Percentiles rank a stretch among this genome's conserved stretches.
Evolutionary conservation across 2,329 filamentous ascomycete genomes (phyloP).

Genomic region (Colletotrichum liaoningense): DNA sequence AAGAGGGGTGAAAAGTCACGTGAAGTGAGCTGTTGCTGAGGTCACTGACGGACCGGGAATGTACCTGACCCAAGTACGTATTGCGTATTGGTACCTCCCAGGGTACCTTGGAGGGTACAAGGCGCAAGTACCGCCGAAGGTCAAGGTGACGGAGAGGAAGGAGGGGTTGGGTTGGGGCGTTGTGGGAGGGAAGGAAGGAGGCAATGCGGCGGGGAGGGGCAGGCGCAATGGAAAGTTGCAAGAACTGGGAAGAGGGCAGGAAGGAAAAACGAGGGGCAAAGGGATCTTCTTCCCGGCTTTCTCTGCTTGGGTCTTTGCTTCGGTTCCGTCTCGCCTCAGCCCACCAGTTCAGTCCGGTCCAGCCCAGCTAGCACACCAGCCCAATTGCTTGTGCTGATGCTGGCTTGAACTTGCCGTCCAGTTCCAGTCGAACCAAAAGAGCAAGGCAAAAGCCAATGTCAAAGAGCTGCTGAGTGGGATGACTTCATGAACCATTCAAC

Average conservation of each 20-base stretch:
- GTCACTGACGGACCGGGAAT: slow-evolving; percentile 21
- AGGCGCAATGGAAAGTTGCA: neutral
- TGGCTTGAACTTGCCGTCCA: neutral
- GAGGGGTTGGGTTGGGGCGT: neutral
- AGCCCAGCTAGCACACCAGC: neutral
- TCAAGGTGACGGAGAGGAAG: slow-evolving; percentile 8
- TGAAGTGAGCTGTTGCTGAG: slow-evolving; percentile 34
- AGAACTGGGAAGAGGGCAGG: slow-evolving; percentile 39
- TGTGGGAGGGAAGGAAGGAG: neutral
- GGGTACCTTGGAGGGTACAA: neutral
- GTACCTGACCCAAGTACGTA: slow-evolving; percentile 23
- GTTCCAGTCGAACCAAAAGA: neutral
- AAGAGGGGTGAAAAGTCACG: slow-evolving; percentile 29
- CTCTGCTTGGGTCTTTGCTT: slow-evolving; percentile 5
- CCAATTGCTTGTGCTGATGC: neutral
- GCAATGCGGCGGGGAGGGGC: slow-evolving; percentile 1
- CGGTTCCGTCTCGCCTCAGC: slow-evolving; percentile 3
- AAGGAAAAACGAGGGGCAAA: slow-evolving; percentile 36
- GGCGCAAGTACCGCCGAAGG: neutral
- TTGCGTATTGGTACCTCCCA: no score
- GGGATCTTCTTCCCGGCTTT: slow-evolving; percentile 9
- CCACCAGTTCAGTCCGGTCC: neutral
- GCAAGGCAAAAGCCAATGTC: neutral
- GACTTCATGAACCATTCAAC: slow-evolving; percentile 21
- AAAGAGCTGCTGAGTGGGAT: slow-evolving; percentile 16